Base-by-base conservation (phyloP, 2,329 filamentous ascomycete genomes). In the Ceratocystiopsis brevicomis region DNA sequence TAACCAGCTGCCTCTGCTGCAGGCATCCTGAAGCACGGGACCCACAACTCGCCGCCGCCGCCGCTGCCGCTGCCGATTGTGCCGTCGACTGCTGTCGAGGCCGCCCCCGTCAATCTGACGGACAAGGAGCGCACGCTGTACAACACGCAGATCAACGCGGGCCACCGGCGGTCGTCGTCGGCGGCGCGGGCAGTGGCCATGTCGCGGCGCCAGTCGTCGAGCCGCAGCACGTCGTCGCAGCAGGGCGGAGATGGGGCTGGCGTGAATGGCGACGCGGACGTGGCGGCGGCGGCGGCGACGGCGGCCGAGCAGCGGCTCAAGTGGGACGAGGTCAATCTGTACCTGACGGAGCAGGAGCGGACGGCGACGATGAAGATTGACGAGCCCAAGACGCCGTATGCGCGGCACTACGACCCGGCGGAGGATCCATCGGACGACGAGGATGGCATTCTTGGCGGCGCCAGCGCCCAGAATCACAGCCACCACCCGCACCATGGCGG, bases 241-340 rank as follows among this genome's bases (percentile, higher is more conserved):
- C 61, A 64, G 25, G 25, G 25, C 42, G 58, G 54, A 46, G 60
- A 56, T 43, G 58, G 63, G n/a, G n/a, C n/a, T n/a, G n/a, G n/a
- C n/a, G n/a, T n/a, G n/a, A n/a, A n/a, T 6, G 19, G 19, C 47
- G 59, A 66, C 16, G 71, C 75, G 33, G 59, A 66, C 16, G 71
- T 75, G 41, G 70, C 76, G 40, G 69, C 67, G 45, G 78, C 73
- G 46, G 25, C 25, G 25, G 25, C 25, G 25, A 9, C 10, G 25
- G 25, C 25, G 25, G 25, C 25, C 6, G 78, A 73, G 46, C 80
- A 82, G 49, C 78, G 86, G 49, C 69, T 98, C 52, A 94, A 95
- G 65, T 98, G 90, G 90, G 90, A 98, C 60, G 90, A 98, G 66
- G 90, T 84, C 39, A 98, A 98, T 57, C 72, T 98, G 32, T 98